Conservation (phyloP, 768 basidiomycete genomes). For the Russula olivacea region DNA sequence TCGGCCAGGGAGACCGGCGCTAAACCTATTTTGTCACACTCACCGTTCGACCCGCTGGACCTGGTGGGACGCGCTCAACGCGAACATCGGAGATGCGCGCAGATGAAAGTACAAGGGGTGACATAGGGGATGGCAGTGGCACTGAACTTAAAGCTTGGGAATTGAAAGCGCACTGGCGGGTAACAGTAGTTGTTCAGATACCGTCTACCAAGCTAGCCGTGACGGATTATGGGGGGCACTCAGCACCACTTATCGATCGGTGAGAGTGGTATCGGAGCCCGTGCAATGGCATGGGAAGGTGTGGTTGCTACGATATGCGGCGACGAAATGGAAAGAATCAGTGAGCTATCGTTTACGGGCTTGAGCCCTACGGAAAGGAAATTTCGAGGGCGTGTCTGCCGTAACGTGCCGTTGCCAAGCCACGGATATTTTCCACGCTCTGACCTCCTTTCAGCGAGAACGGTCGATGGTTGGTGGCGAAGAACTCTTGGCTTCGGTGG, state of each 20-base stretch:
- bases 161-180: too few relatives aligned
- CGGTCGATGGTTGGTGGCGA: too few relatives aligned
- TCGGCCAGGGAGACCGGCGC: too few relatives aligned
- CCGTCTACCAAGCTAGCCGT: constrained; percentile 18
- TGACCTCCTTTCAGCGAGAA: too few relatives aligned
- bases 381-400: not conserved
- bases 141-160: too few relatives aligned
- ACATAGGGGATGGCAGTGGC: too few relatives aligned
- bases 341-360: constrained; percentile 31
- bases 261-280: not conserved
- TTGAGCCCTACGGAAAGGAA: constrained; percentile 11
- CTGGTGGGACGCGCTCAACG: too few relatives aligned
- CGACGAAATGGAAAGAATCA: constrained; percentile 24
- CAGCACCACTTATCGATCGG: not conserved
- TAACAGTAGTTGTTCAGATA: constrained; percentile 8
- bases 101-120: too few relatives aligned
- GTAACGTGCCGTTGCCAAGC: not conserved
- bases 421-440: constrained; percentile 56
- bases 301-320: not conserved
- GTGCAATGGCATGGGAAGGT: not conserved
- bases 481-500: too few relatives aligned
- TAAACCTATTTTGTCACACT: too few relatives aligned
- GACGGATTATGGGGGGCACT: not conserved
- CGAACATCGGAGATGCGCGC: too few relatives aligned
- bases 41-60: constrained; percentile 10